These are phyloP conservation scores for Pelargonium citronellum DNA, from an alignment of 441 rosid genomes.

Conservation along the genomic window DNA sequence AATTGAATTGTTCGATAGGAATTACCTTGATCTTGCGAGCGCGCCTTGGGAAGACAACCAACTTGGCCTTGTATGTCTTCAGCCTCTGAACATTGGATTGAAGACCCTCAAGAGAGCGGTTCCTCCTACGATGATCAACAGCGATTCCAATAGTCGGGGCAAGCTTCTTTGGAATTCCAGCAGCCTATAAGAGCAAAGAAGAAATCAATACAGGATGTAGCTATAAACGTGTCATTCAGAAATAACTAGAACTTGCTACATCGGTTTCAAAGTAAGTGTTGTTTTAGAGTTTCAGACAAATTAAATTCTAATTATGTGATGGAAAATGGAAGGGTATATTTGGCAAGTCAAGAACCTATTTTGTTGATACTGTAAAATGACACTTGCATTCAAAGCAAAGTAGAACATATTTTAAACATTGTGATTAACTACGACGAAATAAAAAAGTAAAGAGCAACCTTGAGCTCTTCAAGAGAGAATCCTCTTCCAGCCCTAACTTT, in stretches of 20 bases:
- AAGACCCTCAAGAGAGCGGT: slow-evolving; percentile 22
- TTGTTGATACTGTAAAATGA: too few species aligned
- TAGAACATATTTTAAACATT: not conserved
- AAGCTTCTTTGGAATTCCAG: slow-evolving; percentile 24
- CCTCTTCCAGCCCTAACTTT: slow-evolving; percentile 62
- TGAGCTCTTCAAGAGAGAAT: slow-evolving; percentile 40
- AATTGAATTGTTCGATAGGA: not conserved
- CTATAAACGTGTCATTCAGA: too few species aligned
- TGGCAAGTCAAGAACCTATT: too few species aligned
- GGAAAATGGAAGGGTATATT: too few species aligned
- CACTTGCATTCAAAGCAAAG: not conserved
- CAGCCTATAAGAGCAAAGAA: slow-evolving; percentile 15
- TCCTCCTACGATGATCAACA: slow-evolving; percentile 26
- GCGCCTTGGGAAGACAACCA: slow-evolving; percentile 24
- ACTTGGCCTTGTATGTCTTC: slow-evolving; percentile 25
- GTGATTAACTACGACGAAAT: not conserved
- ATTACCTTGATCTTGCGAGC: slow-evolving; percentile 18
- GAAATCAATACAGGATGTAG: too few species aligned
- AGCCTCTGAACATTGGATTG: slow-evolving; percentile 24
- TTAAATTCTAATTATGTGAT: too few species aligned
- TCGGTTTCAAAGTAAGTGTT: too few species aligned
- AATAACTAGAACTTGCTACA: too few species aligned
- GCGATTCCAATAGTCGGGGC: slow-evolving; percentile 27
- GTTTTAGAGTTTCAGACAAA: too few species aligned
- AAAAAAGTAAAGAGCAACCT: slow-evolving; percentile 34